Evolutionary conservation across 73 alveolate species (phyloP).

Genomic region (Tetrahymena malaccensis): DNA sequence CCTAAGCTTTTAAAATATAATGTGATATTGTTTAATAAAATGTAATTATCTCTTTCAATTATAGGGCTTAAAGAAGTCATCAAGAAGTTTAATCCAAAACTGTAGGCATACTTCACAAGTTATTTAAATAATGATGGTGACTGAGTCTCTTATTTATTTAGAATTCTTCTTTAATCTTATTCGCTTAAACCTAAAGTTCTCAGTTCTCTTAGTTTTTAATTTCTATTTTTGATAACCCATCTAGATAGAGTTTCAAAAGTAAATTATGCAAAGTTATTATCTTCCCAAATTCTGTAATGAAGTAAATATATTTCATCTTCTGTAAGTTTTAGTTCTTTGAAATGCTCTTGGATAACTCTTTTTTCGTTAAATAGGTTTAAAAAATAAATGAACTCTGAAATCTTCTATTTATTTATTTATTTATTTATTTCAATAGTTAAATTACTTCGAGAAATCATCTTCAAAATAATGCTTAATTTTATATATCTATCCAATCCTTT

Average conservation of each 20-base stretch:
- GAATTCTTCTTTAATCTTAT: neutral
- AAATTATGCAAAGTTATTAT: neutral
- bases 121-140: neutral
- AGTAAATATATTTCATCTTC: neutral
- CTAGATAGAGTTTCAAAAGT: neutral
- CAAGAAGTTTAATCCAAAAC: neutral
- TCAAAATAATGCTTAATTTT: neutral
- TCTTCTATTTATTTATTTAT: too few species aligned
- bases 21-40: neutral
- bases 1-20: neutral
- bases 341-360: neutral
- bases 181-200: neutral
- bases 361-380: too few species aligned
- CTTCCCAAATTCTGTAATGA: neutral
- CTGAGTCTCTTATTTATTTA: neutral
- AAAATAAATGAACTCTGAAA: too few species aligned
- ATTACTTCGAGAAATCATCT: neutral
- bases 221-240: neutral
- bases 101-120: neutral
- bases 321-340: neutral
- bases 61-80: neutral
- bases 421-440: neutral
- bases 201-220: neutral
- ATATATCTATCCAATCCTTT: neutral
- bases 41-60: neutral